Percentiles rank a stretch among this genome's conserved stretches.
phyloP scores from a whole-genome alignment of 148 eudicot species.

The Polygonum maritimum region DNA sequence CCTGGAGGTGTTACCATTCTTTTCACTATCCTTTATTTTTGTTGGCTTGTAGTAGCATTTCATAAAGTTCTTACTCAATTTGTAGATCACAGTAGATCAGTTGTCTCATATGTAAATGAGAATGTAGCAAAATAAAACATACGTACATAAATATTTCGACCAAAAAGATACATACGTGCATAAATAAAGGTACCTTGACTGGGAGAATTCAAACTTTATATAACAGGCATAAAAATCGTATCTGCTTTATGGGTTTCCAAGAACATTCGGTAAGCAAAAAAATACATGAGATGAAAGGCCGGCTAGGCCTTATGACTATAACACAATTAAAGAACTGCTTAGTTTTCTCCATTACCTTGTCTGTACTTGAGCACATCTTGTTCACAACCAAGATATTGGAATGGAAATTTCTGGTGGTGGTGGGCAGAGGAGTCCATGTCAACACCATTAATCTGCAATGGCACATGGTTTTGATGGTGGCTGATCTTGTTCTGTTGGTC shows the following conservation, averaged over 20 bases:
- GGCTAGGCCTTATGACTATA: background rate
- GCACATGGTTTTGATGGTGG: conserved; percentile 16
- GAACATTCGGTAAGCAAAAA: background rate
- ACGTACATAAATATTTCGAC: background rate
- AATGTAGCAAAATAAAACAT: background rate
- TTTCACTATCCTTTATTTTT: too few relatives aligned
- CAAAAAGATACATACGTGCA: background rate
- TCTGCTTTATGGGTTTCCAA: background rate
- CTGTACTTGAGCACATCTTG: conserved; percentile 33
- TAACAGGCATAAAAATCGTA: background rate
- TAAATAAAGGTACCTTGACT: background rate
- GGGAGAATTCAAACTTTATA: background rate
- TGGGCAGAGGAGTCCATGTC: conserved; percentile 17
- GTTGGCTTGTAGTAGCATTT: too few relatives aligned
- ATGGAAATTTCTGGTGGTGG: conserved; percentile 40
- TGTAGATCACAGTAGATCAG: background rate
- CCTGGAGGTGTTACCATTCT: too few relatives aligned
- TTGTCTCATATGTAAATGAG: background rate
- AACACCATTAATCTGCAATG: conserved; percentile 12
- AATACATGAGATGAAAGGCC: background rate
- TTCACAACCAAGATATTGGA: conserved; percentile 39
- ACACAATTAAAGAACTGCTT: background rate
- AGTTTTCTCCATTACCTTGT: background rate
- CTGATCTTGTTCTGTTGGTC: conserved; percentile 29
- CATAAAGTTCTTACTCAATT: too few relatives aligned